A percentile compares a stretch with the other conserved stretches of the same genome.
These are phyloP conservation scores for Parathielavia appendiculata DNA, from an alignment of 495 filamentous ascomycete genomes.

Conservation along the genomic window DNA sequence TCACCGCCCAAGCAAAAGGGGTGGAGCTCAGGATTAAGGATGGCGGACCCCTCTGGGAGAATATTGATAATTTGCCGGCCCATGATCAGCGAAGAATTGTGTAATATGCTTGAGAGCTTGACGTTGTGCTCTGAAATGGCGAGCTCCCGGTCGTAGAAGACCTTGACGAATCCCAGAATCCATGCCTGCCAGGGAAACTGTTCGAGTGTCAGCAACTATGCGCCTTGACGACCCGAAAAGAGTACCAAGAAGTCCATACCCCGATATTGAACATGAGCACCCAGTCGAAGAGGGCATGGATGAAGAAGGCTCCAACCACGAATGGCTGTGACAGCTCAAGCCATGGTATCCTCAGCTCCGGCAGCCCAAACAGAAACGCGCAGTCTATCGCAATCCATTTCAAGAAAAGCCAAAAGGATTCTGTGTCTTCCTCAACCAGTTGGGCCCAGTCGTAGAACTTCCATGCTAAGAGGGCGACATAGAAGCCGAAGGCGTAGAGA, in stretches of 20 bases:
- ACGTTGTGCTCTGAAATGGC: slow-evolving; percentile 86
- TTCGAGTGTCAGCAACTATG: slow-evolving; percentile 20
- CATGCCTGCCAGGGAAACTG: slow-evolving; percentile 63
- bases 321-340: slow-evolving; percentile 77
- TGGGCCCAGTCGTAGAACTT: slow-evolving; percentile 76
- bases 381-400: slow-evolving; percentile 89
- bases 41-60: slow-evolving; percentile 89
- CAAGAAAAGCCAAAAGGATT: slow-evolving; percentile 79
- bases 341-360: slow-evolving; percentile 87
- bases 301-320: slow-evolving; percentile 57
- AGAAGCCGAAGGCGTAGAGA: slow-evolving; percentile 75
- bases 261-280: slow-evolving; percentile 90
- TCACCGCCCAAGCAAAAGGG: slow-evolving; percentile 72
- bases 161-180: slow-evolving; percentile 61
- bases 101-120: slow-evolving; percentile 75
- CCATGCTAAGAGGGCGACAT: slow-evolving; percentile 67
- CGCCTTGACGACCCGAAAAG: background rate
- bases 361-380: slow-evolving; percentile 76
- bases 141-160: slow-evolving; percentile 83
- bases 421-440: slow-evolving; percentile 66
- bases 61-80: slow-evolving; percentile 96
- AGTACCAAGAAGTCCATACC: slow-evolving; percentile 41
- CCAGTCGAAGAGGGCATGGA: slow-evolving; percentile 66
- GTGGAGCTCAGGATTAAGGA: slow-evolving; percentile 71
- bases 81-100: slow-evolving; percentile 87